Evolutionary conservation across 148 eudicot species (phyloP).

Genomic region (Fallopia convolvulus): DNA sequence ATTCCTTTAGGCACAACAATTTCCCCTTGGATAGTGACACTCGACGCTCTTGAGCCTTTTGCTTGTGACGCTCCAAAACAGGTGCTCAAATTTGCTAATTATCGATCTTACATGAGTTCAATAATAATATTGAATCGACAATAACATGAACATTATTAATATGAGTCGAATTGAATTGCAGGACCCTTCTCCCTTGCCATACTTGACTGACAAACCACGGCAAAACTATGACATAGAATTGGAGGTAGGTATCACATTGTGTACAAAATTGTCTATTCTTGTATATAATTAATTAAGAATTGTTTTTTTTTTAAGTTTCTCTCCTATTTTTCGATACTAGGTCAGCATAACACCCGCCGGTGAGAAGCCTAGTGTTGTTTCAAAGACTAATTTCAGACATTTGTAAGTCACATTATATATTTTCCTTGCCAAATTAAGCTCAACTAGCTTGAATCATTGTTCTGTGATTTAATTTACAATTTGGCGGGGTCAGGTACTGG

Average conservation of each 20-base stretch:
- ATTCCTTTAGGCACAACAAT: slow-evolving; percentile 63
- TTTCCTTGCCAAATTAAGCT: neutral
- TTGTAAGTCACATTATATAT: slow-evolving; percentile 36
- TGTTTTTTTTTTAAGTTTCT: too few species aligned
- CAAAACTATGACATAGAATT: slow-evolving; percentile 75
- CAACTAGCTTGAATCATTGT: too few species aligned
- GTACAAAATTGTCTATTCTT: neutral
- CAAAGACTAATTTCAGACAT: slow-evolving; percentile 80
- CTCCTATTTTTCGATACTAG: slow-evolving; percentile 15
- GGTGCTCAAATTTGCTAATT: slow-evolving; percentile 27
- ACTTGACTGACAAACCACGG: slow-evolving; percentile 71
- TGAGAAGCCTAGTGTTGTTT: slow-evolving; percentile 37
- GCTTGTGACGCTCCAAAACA: slow-evolving; percentile 75
- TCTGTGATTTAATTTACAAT: neutral
- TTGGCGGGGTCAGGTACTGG: slow-evolving; percentile 52
- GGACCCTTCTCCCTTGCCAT: slow-evolving; percentile 86
- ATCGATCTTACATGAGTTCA: too few species aligned
- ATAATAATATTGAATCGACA: too few species aligned
- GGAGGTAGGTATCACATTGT: slow-evolving; percentile 43
- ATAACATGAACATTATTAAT: neutral
- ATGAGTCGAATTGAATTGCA: slow-evolving; percentile 24
- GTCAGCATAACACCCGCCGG: slow-evolving; percentile 69
- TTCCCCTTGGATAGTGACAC: slow-evolving; percentile 97
- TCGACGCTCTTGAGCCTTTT: slow-evolving; percentile 93
- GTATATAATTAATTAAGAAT: too few species aligned